Conservation (phyloP, 495 filamentous ascomycete species). For the Penicillium dipodomyicola region DNA sequence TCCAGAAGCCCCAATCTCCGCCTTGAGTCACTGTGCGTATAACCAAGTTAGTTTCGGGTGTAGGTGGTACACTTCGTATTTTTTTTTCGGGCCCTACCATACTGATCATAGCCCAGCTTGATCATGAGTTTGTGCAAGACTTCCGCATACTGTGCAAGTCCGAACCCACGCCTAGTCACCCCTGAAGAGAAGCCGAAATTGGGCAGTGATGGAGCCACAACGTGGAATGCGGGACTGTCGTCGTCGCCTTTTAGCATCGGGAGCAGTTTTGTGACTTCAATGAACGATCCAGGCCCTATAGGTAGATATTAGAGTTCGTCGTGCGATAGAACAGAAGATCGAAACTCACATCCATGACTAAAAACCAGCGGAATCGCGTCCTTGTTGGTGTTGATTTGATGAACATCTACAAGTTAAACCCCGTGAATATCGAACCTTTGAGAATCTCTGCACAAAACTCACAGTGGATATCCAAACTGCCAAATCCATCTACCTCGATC, state of each 20-base stretch:
- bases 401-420: constrained; percentile 28
- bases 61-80: background rate
- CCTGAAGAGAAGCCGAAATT: constrained; percentile 44
- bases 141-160: constrained; percentile 59
- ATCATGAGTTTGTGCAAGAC: constrained; percentile 65
- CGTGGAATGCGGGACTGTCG: constrained; percentile 36
- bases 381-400: constrained; percentile 33
- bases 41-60: background rate
- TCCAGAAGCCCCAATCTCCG: constrained; percentile 66
- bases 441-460: background rate
- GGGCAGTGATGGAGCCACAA: constrained; percentile 45
- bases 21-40: constrained; percentile 52
- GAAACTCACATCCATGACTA: constrained; percentile 41
- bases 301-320: background rate
- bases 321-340: background rate
- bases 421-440: background rate
- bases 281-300: constrained; percentile 39
- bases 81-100: constrained; percentile 41
- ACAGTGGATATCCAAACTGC: constrained; percentile 43
- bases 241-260: constrained; percentile 27
- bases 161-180: constrained; percentile 48
- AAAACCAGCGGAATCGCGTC: constrained; percentile 47
- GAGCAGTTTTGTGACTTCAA: constrained; percentile 40
- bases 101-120: constrained; percentile 61
- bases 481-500: constrained; percentile 45